Evolutionary conservation across 2,329 filamentous ascomycete species (phyloP), one percentile per base, ranked within the genome.

Genomic region (Ceratocystis smalleyi): DNA sequence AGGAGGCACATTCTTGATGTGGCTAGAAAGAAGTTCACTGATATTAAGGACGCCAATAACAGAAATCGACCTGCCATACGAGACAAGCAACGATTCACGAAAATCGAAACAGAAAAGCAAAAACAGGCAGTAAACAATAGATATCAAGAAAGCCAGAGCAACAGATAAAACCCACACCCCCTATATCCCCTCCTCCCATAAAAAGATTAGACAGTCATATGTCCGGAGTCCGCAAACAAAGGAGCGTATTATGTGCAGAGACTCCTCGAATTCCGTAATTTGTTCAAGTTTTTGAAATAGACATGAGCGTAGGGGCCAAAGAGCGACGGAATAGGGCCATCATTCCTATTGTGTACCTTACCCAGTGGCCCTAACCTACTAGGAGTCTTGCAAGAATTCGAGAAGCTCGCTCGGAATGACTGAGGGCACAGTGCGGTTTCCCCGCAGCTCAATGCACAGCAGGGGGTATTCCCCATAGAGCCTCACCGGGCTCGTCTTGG

Each of bases 381-480:
- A 59, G 24, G 43, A 62, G 8, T 59, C 19, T 59, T 65, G 59
- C 60, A 65, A 40, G 22, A 65, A 62, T 12, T 62, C 35, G 32
- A 65, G 64, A 27, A 65, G 61, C 40, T 62, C 59, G 4, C 19
- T 27, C 12, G 64, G 60, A 40, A 65, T 65, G n/a, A 27, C 40
- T 7, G 49, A 55, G 3, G 64, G 59, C 45, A 61, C 43, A 8
- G 64, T 54, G 2, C 30, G 30, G 43, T 62, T 24, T 8, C 49
- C 49, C 27, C 45, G 61, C 43, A 66, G 57, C 43, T 66, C 61
- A 45, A 66, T 45, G 43, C 64, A 66, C 30, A 66, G n/a, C 24
- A 66, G 27, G 22, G 64, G 64, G 61, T 60, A 66, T 22, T 63
- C 64, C 17, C 64, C 64, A 30, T 66, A 66, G 55, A 66, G 19